Base-by-base conservation (phyloP, 805 yeast species). In the Candida saitoana region DNA sequence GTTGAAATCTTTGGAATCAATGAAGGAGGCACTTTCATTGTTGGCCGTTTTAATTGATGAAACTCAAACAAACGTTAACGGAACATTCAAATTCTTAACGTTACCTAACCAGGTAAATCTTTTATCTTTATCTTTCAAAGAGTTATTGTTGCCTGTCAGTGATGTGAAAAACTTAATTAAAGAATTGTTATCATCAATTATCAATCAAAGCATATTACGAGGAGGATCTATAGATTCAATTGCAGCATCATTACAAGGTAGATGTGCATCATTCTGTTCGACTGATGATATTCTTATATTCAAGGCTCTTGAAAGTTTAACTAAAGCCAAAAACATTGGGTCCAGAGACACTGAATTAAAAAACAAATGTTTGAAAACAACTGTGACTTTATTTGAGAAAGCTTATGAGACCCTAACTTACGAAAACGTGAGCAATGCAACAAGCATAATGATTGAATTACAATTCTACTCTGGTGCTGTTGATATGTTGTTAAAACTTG, bases 151-250 rank as follows among this genome's bases (percentile, higher is more conserved):
- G 11, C 87, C 93, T 12, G 71, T 68, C 27, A 80, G 73, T 35
- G 74, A 71, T 12, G 82, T 81, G 11, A 73, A 75, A 31, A 79
- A 79, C 38, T 70, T 88, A 36, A 80, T 91, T 19, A 87, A 87
- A 59, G 98, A 91, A 52, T 79, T 95, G 29, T 75, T 93, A 35
- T 84, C 95, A 2, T 85, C 96, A 1, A 80, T 93, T 29, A 89
- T 93, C 47, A 90, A 90, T 63, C 84, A 84, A 59, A 87, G 86
- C 50, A 89, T 93, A 43, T 74, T 87, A 30, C 80, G 86, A 49
- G 98, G 99, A n/a, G 91, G 87, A 3, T 85, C 96, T 0, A 91
- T 93, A 35, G 98, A 91, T 57, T 72, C 84, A 43, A 87, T 91
- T 39, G 95, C 97, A 1, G 80, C 82, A 27, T 80, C 90, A 1